Conservation (phyloP, 2,329 filamentous ascomycete species). For the Xylaria sp. region DNA sequence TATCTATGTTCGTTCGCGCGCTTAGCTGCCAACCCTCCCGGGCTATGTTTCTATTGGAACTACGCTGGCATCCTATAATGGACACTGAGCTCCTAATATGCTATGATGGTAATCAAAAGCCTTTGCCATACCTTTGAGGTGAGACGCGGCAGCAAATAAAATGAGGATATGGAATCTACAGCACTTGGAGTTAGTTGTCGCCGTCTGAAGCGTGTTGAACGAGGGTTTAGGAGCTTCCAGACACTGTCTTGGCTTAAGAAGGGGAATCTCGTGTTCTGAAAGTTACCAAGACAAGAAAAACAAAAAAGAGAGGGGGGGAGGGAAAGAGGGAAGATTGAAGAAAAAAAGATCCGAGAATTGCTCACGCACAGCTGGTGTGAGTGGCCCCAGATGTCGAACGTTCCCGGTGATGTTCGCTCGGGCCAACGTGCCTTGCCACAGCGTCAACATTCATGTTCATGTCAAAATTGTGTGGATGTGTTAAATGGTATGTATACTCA, state of each 20-base stretch:
- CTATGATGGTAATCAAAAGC: conserved; percentile 89
- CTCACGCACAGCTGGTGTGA: conserved; percentile 79
- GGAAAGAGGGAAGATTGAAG: too few species aligned
- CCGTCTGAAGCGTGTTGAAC: too few species aligned
- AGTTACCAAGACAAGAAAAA: too few species aligned
- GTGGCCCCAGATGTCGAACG: conserved; percentile 89
- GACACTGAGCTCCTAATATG: conserved; percentile 63
- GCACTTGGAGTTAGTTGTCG: too few species aligned
- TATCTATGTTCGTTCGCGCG: neutral
- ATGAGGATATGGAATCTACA: conserved; percentile 83
- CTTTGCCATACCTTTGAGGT: conserved; percentile 81
- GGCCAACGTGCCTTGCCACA: conserved; percentile 75
- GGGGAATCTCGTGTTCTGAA: too few species aligned
- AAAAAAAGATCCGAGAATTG: too few species aligned
- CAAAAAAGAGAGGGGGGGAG: too few species aligned
- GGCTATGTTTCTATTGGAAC: neutral
- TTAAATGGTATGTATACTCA: conserved; percentile 53
- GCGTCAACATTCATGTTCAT: conserved; percentile 33
- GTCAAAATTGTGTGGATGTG: neutral
- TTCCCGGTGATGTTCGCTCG: conserved; percentile 79
- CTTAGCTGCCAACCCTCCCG: neutral
- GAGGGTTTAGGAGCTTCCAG: too few species aligned
- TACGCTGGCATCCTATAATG: neutral
- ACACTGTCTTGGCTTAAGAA: too few species aligned
- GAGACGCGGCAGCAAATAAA: conserved; percentile 80